Percentiles rank a stretch among this genome's conserved stretches.
Conservation (phyloP, 306 rosid species). For the Cucurbita moschata region DNA sequence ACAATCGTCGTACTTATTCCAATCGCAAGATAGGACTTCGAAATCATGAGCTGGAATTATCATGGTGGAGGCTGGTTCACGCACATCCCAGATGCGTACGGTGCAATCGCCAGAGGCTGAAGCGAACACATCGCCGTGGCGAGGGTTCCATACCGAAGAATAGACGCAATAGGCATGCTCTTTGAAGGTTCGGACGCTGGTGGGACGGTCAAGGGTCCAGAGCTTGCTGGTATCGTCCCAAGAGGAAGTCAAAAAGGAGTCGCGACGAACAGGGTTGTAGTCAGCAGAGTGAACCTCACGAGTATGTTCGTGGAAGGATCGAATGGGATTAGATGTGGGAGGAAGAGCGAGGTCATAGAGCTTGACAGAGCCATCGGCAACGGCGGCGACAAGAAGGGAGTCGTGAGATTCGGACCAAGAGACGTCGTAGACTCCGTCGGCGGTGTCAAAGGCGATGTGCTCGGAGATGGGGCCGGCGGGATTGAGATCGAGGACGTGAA, state of each 20-base stretch:
- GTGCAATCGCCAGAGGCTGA: conserved; percentile 96
- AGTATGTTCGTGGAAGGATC: conserved; percentile 81
- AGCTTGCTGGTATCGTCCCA: conserved; percentile 88
- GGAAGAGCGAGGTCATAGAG: conserved; percentile 73
- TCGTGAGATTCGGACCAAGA: conserved; percentile 95
- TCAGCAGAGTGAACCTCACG: conserved; percentile 76
- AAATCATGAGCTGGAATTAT: conserved; percentile 62
- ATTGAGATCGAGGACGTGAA: conserved; percentile 63
- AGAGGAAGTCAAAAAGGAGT: conserved; percentile 73
- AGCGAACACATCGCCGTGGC: conserved; percentile 82
- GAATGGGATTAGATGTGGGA: conserved; percentile 61
- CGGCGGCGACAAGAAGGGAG: conserved; percentile 66
- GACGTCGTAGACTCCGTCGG: conserved; percentile 82
- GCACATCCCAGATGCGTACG: conserved; percentile 76
- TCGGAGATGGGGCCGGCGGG: conserved; percentile 34
- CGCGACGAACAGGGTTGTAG: conserved; percentile 89
- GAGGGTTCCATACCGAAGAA: conserved; percentile 83
- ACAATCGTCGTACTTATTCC: conserved; percentile 92
- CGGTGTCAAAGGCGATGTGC: conserved; percentile 60
- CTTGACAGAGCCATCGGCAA: conserved; percentile 90
- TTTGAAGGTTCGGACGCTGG: conserved; percentile 67
- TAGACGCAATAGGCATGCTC: conserved; percentile 91
- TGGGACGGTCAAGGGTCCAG: conserved; percentile 78
- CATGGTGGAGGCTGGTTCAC: conserved; percentile 75
- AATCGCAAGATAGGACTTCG: conserved; percentile 63